Conservation (phyloP, 345 rosid genomes). For the Euphorbia lathyris region DNA sequence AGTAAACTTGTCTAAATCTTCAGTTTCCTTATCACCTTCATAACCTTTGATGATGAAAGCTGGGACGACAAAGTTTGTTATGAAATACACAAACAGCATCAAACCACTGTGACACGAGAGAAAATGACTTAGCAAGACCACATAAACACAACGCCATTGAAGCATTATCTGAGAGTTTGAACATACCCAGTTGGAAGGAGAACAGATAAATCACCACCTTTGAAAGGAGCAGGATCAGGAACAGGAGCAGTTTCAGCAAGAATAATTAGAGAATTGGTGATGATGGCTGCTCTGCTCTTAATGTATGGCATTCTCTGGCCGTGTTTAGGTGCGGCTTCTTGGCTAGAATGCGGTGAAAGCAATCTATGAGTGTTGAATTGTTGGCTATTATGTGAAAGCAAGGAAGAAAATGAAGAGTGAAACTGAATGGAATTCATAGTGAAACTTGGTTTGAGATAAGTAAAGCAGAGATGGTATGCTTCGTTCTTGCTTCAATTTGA, state of each 20-base stretch:
- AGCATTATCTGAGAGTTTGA: not conserved
- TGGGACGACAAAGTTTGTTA: conserved; percentile 41
- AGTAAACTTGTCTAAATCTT: conserved; percentile 14
- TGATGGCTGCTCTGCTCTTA: conserved; percentile 15
- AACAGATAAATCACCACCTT: conserved; percentile 32
- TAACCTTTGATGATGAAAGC: conserved; percentile 29
- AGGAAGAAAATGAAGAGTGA: conserved; percentile 9
- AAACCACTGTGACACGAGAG: conserved; percentile 31
- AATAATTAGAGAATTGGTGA: conserved; percentile 11
- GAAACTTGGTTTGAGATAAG: not conserved
- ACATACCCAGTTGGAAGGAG: conserved; percentile 41
- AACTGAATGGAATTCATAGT: conserved; percentile 15
- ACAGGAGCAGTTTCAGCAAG: conserved; percentile 32
- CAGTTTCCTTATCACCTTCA: conserved; percentile 17
- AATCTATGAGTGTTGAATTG: not conserved
- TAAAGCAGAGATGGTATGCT: not conserved
- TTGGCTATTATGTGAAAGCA: conserved; percentile 6
- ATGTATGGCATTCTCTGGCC: conserved; percentile 5
- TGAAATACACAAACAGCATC: conserved; percentile 31
- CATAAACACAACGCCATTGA: not conserved
- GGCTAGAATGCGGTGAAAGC: not conserved
- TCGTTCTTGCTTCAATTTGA: not conserved
- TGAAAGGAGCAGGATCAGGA: conserved; percentile 25
- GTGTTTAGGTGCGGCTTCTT: not conserved
- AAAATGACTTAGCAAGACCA: not conserved